Evolutionary conservation across 345 rosid species (phyloP).

Genomic region (Melaleuca quinquenervia): DNA sequence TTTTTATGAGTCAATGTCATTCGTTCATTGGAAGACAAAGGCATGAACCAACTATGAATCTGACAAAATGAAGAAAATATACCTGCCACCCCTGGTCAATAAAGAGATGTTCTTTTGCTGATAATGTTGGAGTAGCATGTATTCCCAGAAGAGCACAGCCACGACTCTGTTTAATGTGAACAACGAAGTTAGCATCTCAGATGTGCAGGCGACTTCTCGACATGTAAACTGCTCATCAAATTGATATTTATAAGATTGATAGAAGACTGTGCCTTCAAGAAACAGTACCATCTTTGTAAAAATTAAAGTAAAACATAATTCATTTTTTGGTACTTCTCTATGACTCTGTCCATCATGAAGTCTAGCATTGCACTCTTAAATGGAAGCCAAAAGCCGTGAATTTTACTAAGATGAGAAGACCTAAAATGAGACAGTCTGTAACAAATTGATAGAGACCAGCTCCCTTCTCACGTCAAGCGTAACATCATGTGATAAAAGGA

Average conservation of each 20-base stretch:
- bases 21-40: background rate
- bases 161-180: conserved; percentile 49
- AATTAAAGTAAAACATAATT: background rate
- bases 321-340: background rate
- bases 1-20: background rate
- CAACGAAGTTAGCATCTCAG: background rate
- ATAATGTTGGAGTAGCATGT: conserved; percentile 73
- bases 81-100: conserved; percentile 97
- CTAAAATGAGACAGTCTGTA: background rate
- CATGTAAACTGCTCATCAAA: background rate
- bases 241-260: background rate
- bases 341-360: background rate
- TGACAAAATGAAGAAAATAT: conserved; percentile 1
- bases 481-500: background rate
- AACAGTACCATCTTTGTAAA: background rate
- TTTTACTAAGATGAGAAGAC: background rate
- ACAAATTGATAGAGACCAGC: background rate
- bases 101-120: conserved; percentile 76
- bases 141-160: conserved; percentile 90
- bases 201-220: background rate
- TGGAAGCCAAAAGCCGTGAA: background rate
- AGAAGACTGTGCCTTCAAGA: background rate
- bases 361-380: background rate
- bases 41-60: background rate
- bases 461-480: background rate